Conservation (phyloP, 2,329 filamentous ascomycete genomes). For the Colletotrichum endophyticum region DNA sequence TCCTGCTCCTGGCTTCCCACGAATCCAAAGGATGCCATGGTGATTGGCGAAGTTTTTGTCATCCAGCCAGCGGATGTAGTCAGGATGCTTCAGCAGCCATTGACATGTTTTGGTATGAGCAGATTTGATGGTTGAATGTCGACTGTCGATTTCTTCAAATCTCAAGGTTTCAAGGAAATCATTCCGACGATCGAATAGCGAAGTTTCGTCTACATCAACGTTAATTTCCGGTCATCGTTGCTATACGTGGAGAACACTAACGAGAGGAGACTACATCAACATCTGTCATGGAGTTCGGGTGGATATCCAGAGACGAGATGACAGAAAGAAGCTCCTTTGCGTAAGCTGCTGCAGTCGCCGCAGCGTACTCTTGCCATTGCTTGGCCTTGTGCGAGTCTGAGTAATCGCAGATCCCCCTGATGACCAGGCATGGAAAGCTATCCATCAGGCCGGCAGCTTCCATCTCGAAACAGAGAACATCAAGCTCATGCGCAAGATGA, state of each 20-base stretch:
- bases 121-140: too few relatives aligned
- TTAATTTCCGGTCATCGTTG: neutral
- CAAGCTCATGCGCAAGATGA: neutral
- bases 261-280: neutral
- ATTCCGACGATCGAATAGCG: neutral
- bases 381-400: slow-evolving; percentile 42
- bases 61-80: too few relatives aligned
- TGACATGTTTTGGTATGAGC: too few relatives aligned
- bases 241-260: neutral
- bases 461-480: slow-evolving; percentile 31
- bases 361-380: slow-evolving; percentile 38
- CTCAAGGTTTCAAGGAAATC: slow-evolving; percentile 30
- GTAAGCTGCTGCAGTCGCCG: slow-evolving; percentile 32
- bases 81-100: too few relatives aligned
- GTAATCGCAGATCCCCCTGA: slow-evolving; percentile 43
- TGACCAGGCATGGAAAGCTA: slow-evolving; percentile 33
- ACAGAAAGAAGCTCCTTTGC: neutral
- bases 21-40: too few relatives aligned
- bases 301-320: neutral
- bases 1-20: too few relatives aligned
- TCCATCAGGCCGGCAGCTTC: slow-evolving; percentile 29
- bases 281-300: neutral
- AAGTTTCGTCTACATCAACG: neutral
- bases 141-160: too few relatives aligned
- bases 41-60: too few relatives aligned